Conservation (phyloP, 2,329 filamentous ascomycete genomes). For the Fusarium torulosum region DNA sequence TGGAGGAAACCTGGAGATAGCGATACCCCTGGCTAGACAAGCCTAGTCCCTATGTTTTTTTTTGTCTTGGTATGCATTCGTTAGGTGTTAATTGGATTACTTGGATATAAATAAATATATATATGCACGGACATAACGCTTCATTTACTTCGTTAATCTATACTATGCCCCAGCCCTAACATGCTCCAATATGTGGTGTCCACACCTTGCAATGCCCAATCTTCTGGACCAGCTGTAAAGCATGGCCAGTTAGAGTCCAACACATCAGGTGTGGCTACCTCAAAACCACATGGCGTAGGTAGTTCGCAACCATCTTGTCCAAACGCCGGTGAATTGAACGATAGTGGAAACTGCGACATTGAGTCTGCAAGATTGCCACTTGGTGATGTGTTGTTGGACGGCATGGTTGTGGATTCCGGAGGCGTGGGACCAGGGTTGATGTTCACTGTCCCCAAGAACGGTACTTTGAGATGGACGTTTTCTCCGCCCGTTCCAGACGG, state of each 20-base stretch:
- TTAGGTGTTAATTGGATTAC: slow-evolving; percentile 28
- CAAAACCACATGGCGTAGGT: slow-evolving; percentile 18
- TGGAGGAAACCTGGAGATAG: slow-evolving; percentile 37
- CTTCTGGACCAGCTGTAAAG: slow-evolving; percentile 51
- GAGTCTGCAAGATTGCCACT: slow-evolving; percentile 9
- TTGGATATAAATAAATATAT: slow-evolving; percentile 38
- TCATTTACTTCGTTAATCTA: slow-evolving; percentile 13
- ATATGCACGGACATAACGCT: slow-evolving; percentile 20
- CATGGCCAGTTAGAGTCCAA: slow-evolving; percentile 44
- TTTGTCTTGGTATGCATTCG: slow-evolving; percentile 27
- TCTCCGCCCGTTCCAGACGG: slow-evolving; percentile 28
- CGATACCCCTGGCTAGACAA: slow-evolving; percentile 48
- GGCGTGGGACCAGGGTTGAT: slow-evolving; percentile 51
- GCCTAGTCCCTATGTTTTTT: slow-evolving; percentile 39
- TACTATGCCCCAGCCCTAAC: slow-evolving; percentile 45
- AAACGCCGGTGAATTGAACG: slow-evolving; percentile 22
- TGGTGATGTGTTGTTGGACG: slow-evolving; percentile 32
- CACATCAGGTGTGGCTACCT: slow-evolving; percentile 10
- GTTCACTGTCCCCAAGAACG: slow-evolving; percentile 62
- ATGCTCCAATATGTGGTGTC: slow-evolving; percentile 55
- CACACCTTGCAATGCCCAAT: slow-evolving; percentile 58
- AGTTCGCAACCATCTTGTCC: slow-evolving; percentile 16
- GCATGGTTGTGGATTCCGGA: slow-evolving; percentile 24
- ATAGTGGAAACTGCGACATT: slow-evolving; percentile 22
- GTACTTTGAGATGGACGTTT: slow-evolving; percentile 57